These are phyloP conservation scores for Polychaeton citri DNA, from an alignment of 2,329 filamentous ascomycete genomes.

Conservation along the genomic window DNA sequence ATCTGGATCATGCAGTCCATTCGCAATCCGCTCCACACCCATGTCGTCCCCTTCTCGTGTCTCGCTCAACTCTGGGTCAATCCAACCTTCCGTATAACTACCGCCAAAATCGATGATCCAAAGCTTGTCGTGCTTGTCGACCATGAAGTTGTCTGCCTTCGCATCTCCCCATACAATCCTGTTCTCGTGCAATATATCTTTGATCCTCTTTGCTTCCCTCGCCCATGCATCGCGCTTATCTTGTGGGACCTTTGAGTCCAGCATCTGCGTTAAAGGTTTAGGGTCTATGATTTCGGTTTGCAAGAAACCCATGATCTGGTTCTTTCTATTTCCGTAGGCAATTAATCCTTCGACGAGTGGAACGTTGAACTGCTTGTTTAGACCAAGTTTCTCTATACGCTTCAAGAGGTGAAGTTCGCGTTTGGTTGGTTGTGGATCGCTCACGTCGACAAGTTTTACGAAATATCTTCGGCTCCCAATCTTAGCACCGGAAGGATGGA, in stretches of 20 bases:
- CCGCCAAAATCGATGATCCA: conserved; percentile 29
- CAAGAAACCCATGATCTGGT: conserved; percentile 20
- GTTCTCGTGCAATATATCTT: conserved; percentile 19
- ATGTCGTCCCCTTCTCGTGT: conserved; percentile 22
- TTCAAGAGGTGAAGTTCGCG: conserved; percentile 20
- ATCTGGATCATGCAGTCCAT: conserved; percentile 17
- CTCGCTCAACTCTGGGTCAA: conserved; percentile 21
- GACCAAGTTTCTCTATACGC: conserved; percentile 13
- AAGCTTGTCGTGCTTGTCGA: conserved; percentile 21
- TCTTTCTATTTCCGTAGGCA: conserved; percentile 7
- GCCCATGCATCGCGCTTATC: conserved; percentile 20
- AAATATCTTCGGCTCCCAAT: conserved; percentile 12
- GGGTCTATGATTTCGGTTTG: conserved; percentile 19
- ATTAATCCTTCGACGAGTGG: conserved; percentile 19
- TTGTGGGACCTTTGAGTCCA: conserved; percentile 17
- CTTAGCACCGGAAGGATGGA: conserved; percentile 13
- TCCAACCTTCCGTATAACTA: conserved; percentile 25
- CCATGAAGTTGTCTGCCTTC: conserved; percentile 28
- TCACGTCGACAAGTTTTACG: conserved; percentile 20
- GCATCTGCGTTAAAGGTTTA: conserved; percentile 17
- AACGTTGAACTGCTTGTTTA: conserved; percentile 17
- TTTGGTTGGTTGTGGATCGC: conserved; percentile 18
- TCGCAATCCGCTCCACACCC: conserved; percentile 17
- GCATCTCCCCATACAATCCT: conserved; percentile 26
- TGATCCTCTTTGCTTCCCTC: conserved; percentile 14